A percentile compares a stretch with the other conserved stretches of the same genome.
phyloP scores from a whole-genome alignment of 495 filamentous ascomycete species.

The Penicillium ucsense region DNA sequence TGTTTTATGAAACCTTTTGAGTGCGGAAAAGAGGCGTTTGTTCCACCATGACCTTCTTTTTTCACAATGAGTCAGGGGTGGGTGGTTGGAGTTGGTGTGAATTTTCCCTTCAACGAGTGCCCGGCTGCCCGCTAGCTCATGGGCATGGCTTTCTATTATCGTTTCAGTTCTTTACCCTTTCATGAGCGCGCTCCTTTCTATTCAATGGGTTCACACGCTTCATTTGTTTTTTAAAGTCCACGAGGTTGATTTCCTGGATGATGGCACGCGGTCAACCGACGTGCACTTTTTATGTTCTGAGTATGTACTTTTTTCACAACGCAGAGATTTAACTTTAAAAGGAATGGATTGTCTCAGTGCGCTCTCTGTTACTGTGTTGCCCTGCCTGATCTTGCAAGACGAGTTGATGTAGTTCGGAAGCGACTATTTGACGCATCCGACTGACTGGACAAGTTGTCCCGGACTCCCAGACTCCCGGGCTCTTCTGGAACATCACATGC shows the following conservation, averaged over 20 bases:
- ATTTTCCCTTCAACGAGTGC: too few species aligned
- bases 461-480: too few species aligned
- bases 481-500: too few species aligned
- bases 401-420: too few species aligned
- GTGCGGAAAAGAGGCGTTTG: too few species aligned
- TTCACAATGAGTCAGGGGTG: too few species aligned
- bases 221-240: not conserved
- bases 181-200: constrained; percentile 10
- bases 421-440: too few species aligned
- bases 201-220: not conserved
- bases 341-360: not conserved
- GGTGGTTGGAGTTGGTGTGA: not conserved
- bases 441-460: too few species aligned
- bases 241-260: not conserved
- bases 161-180: not conserved
- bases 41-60: too few species aligned
- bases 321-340: not conserved
- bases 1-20: too few species aligned
- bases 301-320: not conserved
- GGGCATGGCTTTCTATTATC: constrained; percentile 6
- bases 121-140: not conserved
- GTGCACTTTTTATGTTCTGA: not conserved
- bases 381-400: too few species aligned
- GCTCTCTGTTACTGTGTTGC: too few species aligned
- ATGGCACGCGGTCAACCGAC: not conserved